Base-by-base conservation (phyloP, 2,329 filamentous ascomycete species). In the Aureobasidium namibiae region DNA sequence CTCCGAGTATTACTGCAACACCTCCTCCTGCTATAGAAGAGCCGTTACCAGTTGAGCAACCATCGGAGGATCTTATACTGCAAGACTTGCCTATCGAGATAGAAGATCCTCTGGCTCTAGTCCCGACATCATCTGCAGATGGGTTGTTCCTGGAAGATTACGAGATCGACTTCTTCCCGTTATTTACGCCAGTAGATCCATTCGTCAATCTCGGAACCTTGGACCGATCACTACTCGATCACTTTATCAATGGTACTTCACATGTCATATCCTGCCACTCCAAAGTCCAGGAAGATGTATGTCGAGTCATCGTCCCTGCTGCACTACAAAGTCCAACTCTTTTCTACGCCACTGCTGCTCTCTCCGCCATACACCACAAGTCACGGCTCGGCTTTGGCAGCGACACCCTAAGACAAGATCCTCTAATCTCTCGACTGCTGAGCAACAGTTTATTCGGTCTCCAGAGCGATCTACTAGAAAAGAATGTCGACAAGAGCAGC, bases 181-280 rank as follows among this genome's bases (percentile, higher is more conserved):
- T 60, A 2, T 48, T 31, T 18, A 21, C 50, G 16, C 33, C 48
- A 21, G 39, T 61, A 9, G 59, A 61, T n/a, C 59, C 59, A 1
- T 57, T 50, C 10, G 31, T 42, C 33, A 56, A 50, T 18, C 24
- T 61, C 7, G 53, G 50, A 34, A 29, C 33, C 3, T 11, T 57
- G 18, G 59, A 61, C 9, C 31, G 59, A 1, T 61, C 52, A 6
- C 23, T 61, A 5, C 52, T 61, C 6, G 53, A 61, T n/a, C 59
- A 61, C 14, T 61, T 61, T n/a, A 49, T 56, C 23, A 34, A 61
- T 10, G 44, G 50, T 0, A 56, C 59, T 5, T 61, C 59, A n/a
- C 50, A 56, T 26, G 44, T 61, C 36, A 61, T 61, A 9, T 56
- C 59, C 7, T 61, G 59, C n/a, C 59, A 61, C 13, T 41, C 59